Conservation (phyloP, 768 basidiomycete species). For the Lactifluus volemus region DNA sequence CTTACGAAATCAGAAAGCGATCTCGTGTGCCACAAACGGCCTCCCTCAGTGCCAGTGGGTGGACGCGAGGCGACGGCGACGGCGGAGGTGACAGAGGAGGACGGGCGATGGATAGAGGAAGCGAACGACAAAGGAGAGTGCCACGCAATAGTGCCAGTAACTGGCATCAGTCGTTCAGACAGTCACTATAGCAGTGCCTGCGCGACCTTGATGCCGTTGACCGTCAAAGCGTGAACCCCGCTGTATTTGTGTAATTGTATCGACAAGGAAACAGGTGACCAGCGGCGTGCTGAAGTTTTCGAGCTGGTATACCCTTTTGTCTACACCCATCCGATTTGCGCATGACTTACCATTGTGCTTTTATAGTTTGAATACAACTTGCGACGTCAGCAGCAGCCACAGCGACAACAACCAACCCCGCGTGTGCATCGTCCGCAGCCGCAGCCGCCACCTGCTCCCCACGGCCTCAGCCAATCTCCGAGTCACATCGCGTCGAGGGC, state of each 20-base stretch:
- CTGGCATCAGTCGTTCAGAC: no score
- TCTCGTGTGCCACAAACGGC: no score
- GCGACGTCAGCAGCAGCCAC: slow-evolving; percentile 1
- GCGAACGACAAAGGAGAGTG: no score
- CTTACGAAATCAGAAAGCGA: no score
- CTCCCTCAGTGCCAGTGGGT: no score
- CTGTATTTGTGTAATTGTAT: slow-evolving; percentile 62
- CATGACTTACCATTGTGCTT: neutral
- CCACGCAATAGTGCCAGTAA: no score
- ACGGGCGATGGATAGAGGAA: no score
- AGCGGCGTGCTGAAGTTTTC: slow-evolving; percentile 45
- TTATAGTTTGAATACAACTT: slow-evolving; percentile 17
- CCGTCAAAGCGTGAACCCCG: no score
- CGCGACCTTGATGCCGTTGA: no score
- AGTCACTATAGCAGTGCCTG: no score
- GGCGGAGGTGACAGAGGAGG: no score
- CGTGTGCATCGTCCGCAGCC: slow-evolving; percentile 11
- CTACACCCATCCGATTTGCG: neutral
- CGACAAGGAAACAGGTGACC: slow-evolving; percentile 45
- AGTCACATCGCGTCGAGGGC: slow-evolving; percentile 18
- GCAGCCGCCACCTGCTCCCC: neutral
- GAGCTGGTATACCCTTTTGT: slow-evolving; percentile 39
- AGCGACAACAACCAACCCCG: neutral
- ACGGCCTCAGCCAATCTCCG: slow-evolving; percentile 15
- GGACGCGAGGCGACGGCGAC: no score